phyloP scores from a whole-genome alignment of 306 rosid species.

The Quercus aquifolioides region DNA sequence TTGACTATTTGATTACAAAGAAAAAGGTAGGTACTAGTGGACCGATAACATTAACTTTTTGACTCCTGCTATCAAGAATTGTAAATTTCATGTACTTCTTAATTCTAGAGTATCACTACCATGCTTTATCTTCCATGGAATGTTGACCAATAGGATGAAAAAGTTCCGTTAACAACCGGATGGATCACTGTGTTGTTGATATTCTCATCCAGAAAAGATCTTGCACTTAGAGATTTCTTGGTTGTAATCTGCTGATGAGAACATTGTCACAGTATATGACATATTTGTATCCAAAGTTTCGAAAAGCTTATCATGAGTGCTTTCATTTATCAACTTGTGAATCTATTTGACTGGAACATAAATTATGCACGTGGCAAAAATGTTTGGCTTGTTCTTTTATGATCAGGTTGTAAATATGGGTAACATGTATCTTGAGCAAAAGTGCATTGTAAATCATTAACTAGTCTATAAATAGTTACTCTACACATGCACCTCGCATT shows the following conservation, averaged over 20 bases:
- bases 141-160: not conserved
- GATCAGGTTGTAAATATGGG: not conserved
- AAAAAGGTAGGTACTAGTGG: conserved; percentile 63
- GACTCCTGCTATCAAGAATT: not conserved
- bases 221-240: not conserved
- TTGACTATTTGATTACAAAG: conserved; percentile 80
- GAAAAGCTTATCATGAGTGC: no score
- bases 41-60: not conserved
- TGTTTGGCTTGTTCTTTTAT: not conserved
- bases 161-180: not conserved
- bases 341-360: not conserved
- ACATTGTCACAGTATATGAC: no score
- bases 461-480: not conserved
- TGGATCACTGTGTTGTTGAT: not conserved
- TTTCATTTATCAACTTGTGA: not conserved
- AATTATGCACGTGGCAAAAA: not conserved
- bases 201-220: not conserved
- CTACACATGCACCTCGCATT: not conserved
- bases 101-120: not conserved
- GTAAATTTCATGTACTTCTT: not conserved
- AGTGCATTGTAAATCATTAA: not conserved
- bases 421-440: not conserved
- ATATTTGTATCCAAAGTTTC: not conserved
- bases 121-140: not conserved
- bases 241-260: not conserved